Percentiles rank a stretch among this genome's conserved stretches.
Conservation (phyloP, 2,329 filamentous ascomycete species). For the Verticillium isaacii region DNA sequence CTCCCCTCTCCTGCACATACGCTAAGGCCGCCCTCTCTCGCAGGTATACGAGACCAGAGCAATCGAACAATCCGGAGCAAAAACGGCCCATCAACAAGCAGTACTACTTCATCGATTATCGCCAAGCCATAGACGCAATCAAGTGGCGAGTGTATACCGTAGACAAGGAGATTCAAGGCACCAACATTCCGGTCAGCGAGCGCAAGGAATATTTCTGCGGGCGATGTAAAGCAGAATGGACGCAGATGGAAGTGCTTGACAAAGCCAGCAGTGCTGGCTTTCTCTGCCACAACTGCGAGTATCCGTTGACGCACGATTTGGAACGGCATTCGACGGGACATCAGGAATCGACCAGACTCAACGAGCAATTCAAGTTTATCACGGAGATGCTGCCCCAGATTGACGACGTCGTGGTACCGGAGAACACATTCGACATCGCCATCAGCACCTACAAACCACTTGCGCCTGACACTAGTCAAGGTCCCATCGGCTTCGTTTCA, state of each 20-base stretch:
- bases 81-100: slow-evolving; percentile 80
- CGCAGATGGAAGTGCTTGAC: slow-evolving; percentile 83
- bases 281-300: slow-evolving; percentile 73
- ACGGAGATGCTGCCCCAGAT: slow-evolving; percentile 72
- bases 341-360: slow-evolving; percentile 68
- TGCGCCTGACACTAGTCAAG: slow-evolving; percentile 52
- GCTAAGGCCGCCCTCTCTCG: slow-evolving; percentile 1
- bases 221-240: slow-evolving; percentile 81
- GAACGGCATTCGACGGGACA: slow-evolving; percentile 66
- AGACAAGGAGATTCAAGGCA: slow-evolving; percentile 81
- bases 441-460: slow-evolving; percentile 47
- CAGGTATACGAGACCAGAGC: slow-evolving; percentile 12
- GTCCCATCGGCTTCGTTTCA: slow-evolving; percentile 34
- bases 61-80: slow-evolving; percentile 46
- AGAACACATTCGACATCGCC: slow-evolving; percentile 68
- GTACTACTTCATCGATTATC: slow-evolving; percentile 97
- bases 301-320: slow-evolving; percentile 58
- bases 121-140: slow-evolving; percentile 89
- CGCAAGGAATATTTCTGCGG: slow-evolving; percentile 88
- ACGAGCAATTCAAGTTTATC: slow-evolving; percentile 75
- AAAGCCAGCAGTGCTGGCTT: slow-evolving; percentile 68
- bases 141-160: slow-evolving; percentile 90
- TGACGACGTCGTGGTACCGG: slow-evolving; percentile 68
- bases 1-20: background rate
- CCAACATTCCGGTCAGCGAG: slow-evolving; percentile 74